phyloP scores from a whole-genome alignment of 2,329 filamentous ascomycete genomes.

The Daldinia sp. region DNA sequence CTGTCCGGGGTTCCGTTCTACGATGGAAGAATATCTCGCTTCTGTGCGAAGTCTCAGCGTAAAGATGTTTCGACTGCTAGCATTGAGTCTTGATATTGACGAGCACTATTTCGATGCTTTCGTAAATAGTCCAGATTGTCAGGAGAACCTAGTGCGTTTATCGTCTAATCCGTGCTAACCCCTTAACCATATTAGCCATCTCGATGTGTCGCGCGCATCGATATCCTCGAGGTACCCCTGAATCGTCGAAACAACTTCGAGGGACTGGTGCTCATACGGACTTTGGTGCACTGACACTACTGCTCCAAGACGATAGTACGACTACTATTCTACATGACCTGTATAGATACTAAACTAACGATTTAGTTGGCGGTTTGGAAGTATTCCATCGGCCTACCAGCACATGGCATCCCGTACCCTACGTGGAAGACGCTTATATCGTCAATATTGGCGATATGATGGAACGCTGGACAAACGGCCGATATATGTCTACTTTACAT shows the following conservation, averaged over 20 bases:
- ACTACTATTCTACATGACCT: background rate
- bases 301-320: slow-evolving; percentile 40
- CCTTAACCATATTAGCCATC: slow-evolving; percentile 22
- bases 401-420: slow-evolving; percentile 34
- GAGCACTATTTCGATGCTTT: slow-evolving; percentile 40
- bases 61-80: slow-evolving; percentile 40
- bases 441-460: slow-evolving; percentile 46
- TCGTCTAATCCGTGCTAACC: background rate
- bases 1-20: slow-evolving; percentile 39
- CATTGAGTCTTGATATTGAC: slow-evolving; percentile 37
- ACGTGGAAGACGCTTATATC: slow-evolving; percentile 37
- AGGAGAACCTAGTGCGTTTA: background rate
- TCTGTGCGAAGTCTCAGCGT: slow-evolving; percentile 35
- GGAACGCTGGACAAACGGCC: slow-evolving; percentile 44
- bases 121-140: slow-evolving; percentile 37
- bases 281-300: slow-evolving; percentile 41
- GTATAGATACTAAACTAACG: slow-evolving; percentile 20
- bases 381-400: slow-evolving; percentile 32
- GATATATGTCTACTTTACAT: slow-evolving; percentile 46
- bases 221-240: slow-evolving; percentile 33
- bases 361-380: slow-evolving; percentile 36
- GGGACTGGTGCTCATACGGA: slow-evolving; percentile 39
- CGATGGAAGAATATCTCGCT: slow-evolving; percentile 43
- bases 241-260: slow-evolving; percentile 25
- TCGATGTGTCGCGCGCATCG: slow-evolving; percentile 39